phyloP scores from a whole-genome alignment of 2,329 filamentous ascomycete genomes.

The Ceratocystis alfenasii region DNA sequence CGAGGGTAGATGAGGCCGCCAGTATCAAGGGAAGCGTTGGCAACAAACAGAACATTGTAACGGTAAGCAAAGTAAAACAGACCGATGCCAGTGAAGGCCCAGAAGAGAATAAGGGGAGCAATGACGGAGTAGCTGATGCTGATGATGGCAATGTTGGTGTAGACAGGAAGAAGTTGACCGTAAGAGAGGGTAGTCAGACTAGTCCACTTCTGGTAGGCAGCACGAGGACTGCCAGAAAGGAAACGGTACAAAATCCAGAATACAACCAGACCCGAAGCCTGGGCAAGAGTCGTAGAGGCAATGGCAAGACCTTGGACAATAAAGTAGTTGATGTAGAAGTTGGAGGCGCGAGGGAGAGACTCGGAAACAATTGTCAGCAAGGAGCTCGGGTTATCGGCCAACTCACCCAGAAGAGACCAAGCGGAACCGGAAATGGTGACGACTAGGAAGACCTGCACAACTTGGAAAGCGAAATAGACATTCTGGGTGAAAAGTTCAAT shows the following conservation, averaged over 20 bases:
- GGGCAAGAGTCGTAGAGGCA: conserved; percentile 59
- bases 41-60: conserved; percentile 77
- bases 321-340: conserved; percentile 88
- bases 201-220: conserved; percentile 64
- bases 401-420: conserved; percentile 51
- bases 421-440: conserved; percentile 74
- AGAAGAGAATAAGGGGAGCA: conserved; percentile 68
- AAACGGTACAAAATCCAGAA: conserved; percentile 57
- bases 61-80: conserved; percentile 76
- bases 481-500: conserved; percentile 86
- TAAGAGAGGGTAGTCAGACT: conserved; percentile 57
- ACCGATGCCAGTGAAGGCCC: conserved; percentile 62
- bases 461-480: conserved; percentile 80
- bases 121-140: conserved; percentile 73
- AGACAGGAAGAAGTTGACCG: conserved; percentile 64
- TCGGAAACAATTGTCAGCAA: conserved; percentile 55
- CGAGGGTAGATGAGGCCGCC: conserved; percentile 80
- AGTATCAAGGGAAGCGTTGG: conserved; percentile 68
- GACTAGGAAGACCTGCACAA: conserved; percentile 85
- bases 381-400: conserved; percentile 49
- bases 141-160: conserved; percentile 62
- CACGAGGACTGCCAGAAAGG: conserved; percentile 63
- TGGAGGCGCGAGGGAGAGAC: conserved; percentile 71
- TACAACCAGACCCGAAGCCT: conserved; percentile 53
- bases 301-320: conserved; percentile 72